phyloP scores from a whole-genome alignment of 2,329 filamentous ascomycete genomes.

The Pestalotiopsis sp. region DNA sequence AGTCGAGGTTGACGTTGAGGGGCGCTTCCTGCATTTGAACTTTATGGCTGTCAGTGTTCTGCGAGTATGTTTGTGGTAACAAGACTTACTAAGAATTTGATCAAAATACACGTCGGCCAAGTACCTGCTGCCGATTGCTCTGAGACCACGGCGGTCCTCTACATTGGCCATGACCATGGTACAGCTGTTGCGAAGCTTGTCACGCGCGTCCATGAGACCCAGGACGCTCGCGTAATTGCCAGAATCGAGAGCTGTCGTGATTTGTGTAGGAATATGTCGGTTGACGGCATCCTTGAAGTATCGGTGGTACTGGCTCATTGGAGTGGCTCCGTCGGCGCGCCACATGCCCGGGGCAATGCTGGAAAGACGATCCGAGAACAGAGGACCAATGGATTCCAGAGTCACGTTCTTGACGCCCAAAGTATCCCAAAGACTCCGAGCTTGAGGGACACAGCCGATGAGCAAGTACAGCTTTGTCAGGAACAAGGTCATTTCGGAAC shows the following conservation, averaged over 20 bases:
- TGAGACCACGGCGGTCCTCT: conserved; percentile 51
- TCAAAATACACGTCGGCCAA: conserved; percentile 44
- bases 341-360: conserved; percentile 51
- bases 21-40: conserved; percentile 44
- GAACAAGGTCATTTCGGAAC: conserved; percentile 47
- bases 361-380: conserved; percentile 59
- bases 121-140: conserved; percentile 43
- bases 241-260: conserved; percentile 52
- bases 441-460: conserved; percentile 51
- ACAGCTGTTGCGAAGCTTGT: conserved; percentile 50
- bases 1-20: conserved; percentile 52
- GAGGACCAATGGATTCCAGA: conserved; percentile 57
- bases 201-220: conserved; percentile 47
- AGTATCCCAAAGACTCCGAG: conserved; percentile 50
- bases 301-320: conserved; percentile 45
- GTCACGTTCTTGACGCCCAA: conserved; percentile 61
- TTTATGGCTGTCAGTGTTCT: conserved; percentile 27
- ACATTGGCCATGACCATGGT: conserved; percentile 55
- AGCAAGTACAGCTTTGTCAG: conserved; percentile 55
- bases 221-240: conserved; percentile 56
- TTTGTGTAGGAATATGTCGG: conserved; percentile 38
- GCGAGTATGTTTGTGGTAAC: too few species aligned
- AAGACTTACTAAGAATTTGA: conserved; percentile 47
- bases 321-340: conserved; percentile 18
- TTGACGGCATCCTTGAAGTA: conserved; percentile 49